Evolutionary conservation across 2,329 filamentous ascomycete species (phyloP).

Genomic region (Xylariaceae sp.): DNA sequence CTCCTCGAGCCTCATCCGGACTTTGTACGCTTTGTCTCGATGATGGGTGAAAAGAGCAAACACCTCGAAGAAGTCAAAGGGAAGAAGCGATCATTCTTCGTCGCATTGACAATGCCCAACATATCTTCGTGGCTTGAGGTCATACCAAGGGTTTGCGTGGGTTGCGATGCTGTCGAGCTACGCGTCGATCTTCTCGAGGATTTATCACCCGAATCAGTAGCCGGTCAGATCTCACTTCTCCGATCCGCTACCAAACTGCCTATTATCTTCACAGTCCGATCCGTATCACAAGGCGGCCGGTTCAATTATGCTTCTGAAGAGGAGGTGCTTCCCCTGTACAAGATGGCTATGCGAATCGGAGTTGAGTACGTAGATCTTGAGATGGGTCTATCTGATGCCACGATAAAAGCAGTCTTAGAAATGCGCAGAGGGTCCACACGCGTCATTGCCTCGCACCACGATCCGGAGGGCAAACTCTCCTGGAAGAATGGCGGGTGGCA

Average conservation of each 20-base stretch:
- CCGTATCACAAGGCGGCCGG: slow-evolving; percentile 76
- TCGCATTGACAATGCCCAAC: slow-evolving; percentile 80
- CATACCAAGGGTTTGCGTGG: slow-evolving; percentile 70
- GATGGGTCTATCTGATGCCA: slow-evolving; percentile 74
- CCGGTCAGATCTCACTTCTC: slow-evolving; percentile 75
- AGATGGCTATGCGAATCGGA: slow-evolving; percentile 72
- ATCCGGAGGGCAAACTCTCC: slow-evolving; percentile 70
- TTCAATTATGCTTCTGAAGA: slow-evolving; percentile 75
- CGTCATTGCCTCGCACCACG: slow-evolving; percentile 94
- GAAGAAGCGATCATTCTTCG: slow-evolving; percentile 81
- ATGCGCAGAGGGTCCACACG: slow-evolving; percentile 65
- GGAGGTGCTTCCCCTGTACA: slow-evolving; percentile 71
- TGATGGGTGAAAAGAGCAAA: slow-evolving; percentile 60
- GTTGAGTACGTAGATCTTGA: slow-evolving; percentile 93
- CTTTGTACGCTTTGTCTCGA: slow-evolving; percentile 67
- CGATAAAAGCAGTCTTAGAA: slow-evolving; percentile 65
- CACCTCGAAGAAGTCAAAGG: slow-evolving; percentile 55
- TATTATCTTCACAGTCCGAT: slow-evolving; percentile 89
- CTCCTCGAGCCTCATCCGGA: slow-evolving; percentile 55
- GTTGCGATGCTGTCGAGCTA: slow-evolving; percentile 88
- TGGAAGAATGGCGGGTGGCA: slow-evolving; percentile 96
- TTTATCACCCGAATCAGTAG: slow-evolving; percentile 69
- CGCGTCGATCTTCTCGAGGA: slow-evolving; percentile 87
- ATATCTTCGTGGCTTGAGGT: slow-evolving; percentile 59
- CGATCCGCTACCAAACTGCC: slow-evolving; percentile 69